Evolutionary conservation across 176 grass and related monocot genomes (phyloP).

Genomic region (Raddia distichophylla): DNA sequence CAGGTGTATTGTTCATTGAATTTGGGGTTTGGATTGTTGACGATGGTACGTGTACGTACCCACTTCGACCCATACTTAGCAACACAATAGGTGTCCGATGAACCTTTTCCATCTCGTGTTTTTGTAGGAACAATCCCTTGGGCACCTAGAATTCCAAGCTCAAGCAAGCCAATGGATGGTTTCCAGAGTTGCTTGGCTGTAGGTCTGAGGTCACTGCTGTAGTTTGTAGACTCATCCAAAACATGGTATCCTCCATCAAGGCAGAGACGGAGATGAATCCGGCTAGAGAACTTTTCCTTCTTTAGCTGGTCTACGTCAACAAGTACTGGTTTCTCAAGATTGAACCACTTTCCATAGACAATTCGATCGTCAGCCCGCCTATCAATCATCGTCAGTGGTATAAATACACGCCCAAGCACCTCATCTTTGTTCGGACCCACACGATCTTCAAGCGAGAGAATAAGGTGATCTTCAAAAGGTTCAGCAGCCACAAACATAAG

Average conservation of each 20-base stretch:
- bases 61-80: constrained; percentile 98
- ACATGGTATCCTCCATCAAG: constrained; percentile 98
- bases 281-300: constrained; percentile 85
- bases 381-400: constrained; percentile 76
- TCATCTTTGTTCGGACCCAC: constrained; percentile 94
- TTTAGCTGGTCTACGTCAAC: constrained; percentile 88
- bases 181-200: constrained; percentile 99
- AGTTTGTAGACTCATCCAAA: constrained; percentile 92
- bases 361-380: constrained; percentile 74
- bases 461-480: constrained; percentile 93
- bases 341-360: constrained; percentile 92
- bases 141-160: constrained; percentile 84
- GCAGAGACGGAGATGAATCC: constrained; percentile 86
- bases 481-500: constrained; percentile 96
- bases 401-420: constrained; percentile 71
- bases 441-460: constrained; percentile 87
- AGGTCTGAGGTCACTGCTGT: constrained; percentile 95
- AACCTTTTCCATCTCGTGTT: constrained; percentile 89
- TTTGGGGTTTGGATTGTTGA: constrained; percentile 73
- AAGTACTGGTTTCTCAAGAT: constrained; percentile 78
- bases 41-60: constrained; percentile 87
- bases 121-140: constrained; percentile 93
- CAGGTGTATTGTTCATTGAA: constrained; percentile 99
- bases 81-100: constrained; percentile 95
- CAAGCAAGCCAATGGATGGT: constrained; percentile 87